Conservation (phyloP, 2,329 filamentous ascomycete genomes). For the Scleromitrula shiraiana region DNA sequence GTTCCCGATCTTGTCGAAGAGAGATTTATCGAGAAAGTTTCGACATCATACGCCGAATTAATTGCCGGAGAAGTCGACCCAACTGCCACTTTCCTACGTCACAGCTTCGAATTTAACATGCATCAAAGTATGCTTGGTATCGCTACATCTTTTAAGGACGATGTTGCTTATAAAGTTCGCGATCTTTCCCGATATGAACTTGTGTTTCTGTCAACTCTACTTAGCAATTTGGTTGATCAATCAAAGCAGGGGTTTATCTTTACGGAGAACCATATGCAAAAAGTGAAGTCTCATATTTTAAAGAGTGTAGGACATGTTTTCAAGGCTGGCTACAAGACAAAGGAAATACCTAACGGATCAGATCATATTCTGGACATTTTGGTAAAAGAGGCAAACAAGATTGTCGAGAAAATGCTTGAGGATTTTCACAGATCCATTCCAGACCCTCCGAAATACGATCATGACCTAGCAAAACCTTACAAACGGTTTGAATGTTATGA, state of each 20-base stretch:
- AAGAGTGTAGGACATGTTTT: background rate
- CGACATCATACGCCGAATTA: conserved; percentile 30
- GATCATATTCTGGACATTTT: conserved; percentile 55
- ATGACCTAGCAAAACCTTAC: conserved; percentile 19
- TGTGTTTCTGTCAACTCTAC: conserved; percentile 42
- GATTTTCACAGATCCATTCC: conserved; percentile 21
- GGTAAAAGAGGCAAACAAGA: conserved; percentile 45
- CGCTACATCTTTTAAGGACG: conserved; percentile 58
- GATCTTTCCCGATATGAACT: conserved; percentile 39
- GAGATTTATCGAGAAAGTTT: conserved; percentile 44
- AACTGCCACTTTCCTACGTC: conserved; percentile 38
- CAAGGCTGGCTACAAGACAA: background rate
- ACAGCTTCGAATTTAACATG: conserved; percentile 51
- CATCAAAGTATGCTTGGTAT: conserved; percentile 50
- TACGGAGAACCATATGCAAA: conserved; percentile 33
- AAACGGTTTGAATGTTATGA: conserved; percentile 11
- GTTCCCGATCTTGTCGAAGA: conserved; percentile 37
- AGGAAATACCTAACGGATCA: conserved; percentile 10
- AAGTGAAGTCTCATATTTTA: background rate
- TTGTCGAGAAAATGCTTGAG: conserved; percentile 28
- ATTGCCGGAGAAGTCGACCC: conserved; percentile 9
- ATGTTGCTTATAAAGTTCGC: conserved; percentile 50
- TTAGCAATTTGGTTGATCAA: conserved; percentile 49
- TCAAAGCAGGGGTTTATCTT: conserved; percentile 48
- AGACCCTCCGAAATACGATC: conserved; percentile 15